Evolutionary conservation across 805 yeast genomes (phyloP).

Genomic region (Monosporozyma yasuniensis): DNA sequence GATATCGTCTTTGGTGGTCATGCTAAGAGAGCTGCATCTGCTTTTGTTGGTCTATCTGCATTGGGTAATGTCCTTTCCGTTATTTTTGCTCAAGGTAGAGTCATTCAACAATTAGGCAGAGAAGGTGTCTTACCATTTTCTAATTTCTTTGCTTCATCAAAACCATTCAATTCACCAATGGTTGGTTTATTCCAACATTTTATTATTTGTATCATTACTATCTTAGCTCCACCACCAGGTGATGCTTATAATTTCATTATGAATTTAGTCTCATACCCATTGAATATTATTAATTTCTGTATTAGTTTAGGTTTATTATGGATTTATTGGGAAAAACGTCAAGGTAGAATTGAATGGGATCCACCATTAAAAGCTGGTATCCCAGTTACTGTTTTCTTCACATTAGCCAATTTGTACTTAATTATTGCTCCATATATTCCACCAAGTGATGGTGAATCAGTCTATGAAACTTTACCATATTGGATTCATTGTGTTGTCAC

Average conservation of each 20-base stretch:
- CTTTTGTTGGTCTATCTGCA: constrained; percentile 73
- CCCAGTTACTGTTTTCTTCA: constrained; percentile 54
- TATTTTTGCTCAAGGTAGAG: constrained; percentile 73
- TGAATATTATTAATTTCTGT: constrained; percentile 61
- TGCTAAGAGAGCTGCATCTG: constrained; percentile 68
- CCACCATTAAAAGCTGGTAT: constrained; percentile 63
- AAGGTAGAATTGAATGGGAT: constrained; percentile 50
- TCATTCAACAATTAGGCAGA: constrained; percentile 71
- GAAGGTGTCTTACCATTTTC: constrained; percentile 76
- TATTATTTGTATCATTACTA: constrained; percentile 61
- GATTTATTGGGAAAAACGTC: constrained; percentile 42
- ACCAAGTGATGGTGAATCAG: constrained; percentile 56
- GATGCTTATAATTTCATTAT: constrained; percentile 78
- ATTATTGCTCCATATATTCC: constrained; percentile 74
- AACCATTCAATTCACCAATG: constrained; percentile 65
- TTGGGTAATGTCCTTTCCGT: constrained; percentile 77
- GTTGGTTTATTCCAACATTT: constrained; percentile 71
- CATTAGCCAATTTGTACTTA: constrained; percentile 55
- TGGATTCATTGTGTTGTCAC: constrained; percentile 77
- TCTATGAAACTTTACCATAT: constrained; percentile 62
- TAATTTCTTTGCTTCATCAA: constrained; percentile 56
- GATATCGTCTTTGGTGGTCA: constrained; percentile 57
- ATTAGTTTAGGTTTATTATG: constrained; percentile 52
- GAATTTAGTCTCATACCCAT: constrained; percentile 74
- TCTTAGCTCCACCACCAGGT: constrained; percentile 77